Conservation (phyloP, 352 stramenopile genomes). For the Globisporangium camurandrum region DNA sequence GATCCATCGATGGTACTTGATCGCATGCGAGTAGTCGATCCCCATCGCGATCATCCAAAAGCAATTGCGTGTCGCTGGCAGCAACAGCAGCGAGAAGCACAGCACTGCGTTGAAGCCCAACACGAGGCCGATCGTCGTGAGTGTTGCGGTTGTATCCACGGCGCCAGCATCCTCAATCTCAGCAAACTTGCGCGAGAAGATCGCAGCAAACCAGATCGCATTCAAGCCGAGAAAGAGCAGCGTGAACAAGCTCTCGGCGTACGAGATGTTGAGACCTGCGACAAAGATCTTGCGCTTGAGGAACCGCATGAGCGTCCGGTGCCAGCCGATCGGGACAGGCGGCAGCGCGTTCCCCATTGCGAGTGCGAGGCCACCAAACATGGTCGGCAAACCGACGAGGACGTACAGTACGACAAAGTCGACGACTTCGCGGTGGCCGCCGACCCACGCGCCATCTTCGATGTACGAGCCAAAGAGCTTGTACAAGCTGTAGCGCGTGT, state of each 20-base stretch:
- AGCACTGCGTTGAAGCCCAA: slow-evolving; percentile 74
- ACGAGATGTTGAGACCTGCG: slow-evolving; percentile 66
- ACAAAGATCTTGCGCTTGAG: slow-evolving; percentile 76
- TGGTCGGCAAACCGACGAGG: slow-evolving; percentile 63
- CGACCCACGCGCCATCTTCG: slow-evolving; percentile 48
- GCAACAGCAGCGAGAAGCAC: slow-evolving; percentile 52
- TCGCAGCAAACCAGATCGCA: slow-evolving; percentile 69
- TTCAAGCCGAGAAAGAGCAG: slow-evolving; percentile 73
- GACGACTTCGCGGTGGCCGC: slow-evolving; percentile 64
- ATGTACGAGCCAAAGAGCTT: slow-evolving; percentile 46
- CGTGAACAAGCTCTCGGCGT: slow-evolving; percentile 62
- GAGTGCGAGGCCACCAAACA: slow-evolving; percentile 61
- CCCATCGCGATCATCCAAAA: slow-evolving; percentile 83
- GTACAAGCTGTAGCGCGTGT: slow-evolving; percentile 61
- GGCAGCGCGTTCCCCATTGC: slow-evolving; percentile 58
- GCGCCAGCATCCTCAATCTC: slow-evolving; percentile 40
- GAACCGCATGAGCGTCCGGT: slow-evolving; percentile 70
- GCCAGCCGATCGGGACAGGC: slow-evolving; percentile 55
- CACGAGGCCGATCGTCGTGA: slow-evolving; percentile 46
- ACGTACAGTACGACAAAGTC: slow-evolving; percentile 70
- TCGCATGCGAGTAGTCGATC: slow-evolving; percentile 80
- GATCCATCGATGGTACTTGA: slow-evolving; percentile 88
- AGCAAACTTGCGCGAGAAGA: slow-evolving; percentile 64
- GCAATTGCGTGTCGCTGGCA: slow-evolving; percentile 61
- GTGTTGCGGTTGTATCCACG: slow-evolving; percentile 30